Base-by-base conservation (phyloP, 768 basidiomycete genomes). In the Mycena amicta region DNA sequence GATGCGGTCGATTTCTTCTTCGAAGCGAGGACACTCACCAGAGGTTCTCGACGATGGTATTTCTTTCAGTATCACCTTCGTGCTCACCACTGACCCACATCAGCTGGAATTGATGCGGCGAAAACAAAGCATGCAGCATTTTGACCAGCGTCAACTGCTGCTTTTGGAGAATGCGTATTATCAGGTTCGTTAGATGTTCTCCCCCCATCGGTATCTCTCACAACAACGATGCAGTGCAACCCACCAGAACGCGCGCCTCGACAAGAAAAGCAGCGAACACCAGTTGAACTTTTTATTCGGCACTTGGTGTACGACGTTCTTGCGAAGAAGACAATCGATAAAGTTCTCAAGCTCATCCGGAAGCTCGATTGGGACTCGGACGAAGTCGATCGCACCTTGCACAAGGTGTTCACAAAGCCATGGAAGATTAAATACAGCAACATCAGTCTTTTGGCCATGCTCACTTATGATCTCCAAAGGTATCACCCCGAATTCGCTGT, bases 121-220 rank as follows among this genome's bases (percentile, higher is more conserved):
- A 43, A 98, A 98, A 76, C 95, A 97, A 80, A 89, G 81, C 54
- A 83, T 94, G 78, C 88, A 93, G 63, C 94, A 98, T 69, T 85
- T 99, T 30, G 97, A 98, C 72, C 89, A 93, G 68, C 80, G 95
- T 18, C 93, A 98, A 68, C 76, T 88, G 5, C 81, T 98, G 16
- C 75, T 98, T 60, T 82, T 99, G 28, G 97, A 98, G 72, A 99
- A 99, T 71, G 97, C 97, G 0, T 99, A 97, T 71, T 98, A 98
- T 71, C 95, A 95, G 83, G 94, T 93, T 47, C 49, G 72, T 61
- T 11, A 8, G 22, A 20, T 15, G 43, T 16, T 13, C 5, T 4
- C 27, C 22, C 4, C 26, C 12, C 4, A 12, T 12, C 5, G 15
- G 18, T 3, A 29, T 23, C 18, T 22, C 18, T 33, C 46, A 15